Base-by-base conservation (phyloP, 306 rosid species). In the peach (Prunus persica) region DNA sequence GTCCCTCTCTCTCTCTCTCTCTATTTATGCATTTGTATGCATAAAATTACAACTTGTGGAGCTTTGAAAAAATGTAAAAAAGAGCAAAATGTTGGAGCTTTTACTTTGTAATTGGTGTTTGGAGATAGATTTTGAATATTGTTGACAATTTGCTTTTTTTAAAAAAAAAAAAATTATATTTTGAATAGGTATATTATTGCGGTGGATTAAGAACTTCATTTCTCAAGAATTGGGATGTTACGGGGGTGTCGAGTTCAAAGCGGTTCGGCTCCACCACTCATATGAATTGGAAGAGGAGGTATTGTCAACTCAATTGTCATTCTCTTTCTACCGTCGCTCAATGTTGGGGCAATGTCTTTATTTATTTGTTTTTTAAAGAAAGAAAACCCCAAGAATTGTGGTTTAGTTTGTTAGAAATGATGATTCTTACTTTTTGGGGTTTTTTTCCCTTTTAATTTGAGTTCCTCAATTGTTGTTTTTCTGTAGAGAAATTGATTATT, bases 201-300 rank as follows among this genome's bases (percentile, higher is more conserved):
- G 69, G 38, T 46, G 62, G 63, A 54, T 55, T 70, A 72, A 19
- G 74, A 84, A 72, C n/a, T 46, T 67, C 82, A 34, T 45, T 65
- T 49, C 24, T 74, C 2, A 87, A 27, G 65, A 73, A 57, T 58
- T 85, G 88, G 81, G 72, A 85, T 61, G 61, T 66, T 54, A 76
- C 67, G 52, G 65, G 72, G 22, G 69, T 68, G 54, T 81, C 63
- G 71, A 79, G 65, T 50, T 62, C 62, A 20, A 86, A n/a, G 28
- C 82, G 73, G 19, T 86, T 86, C 74, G 78, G 80, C 71, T 79
- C 82, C 1, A 22, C 46, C 18, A 72, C 50, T 73, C 74, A 54
- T 14, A 67, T 75, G 73, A 43, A 73, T 72, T 79, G 73, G 63
- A 88, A 74, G 67, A 89, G 75, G 77, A 84, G 93, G 90, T 88